Evolutionary conservation across 225 moss, liverwort and hornwort species (phyloP), one percentile per base, ranked within the genome.

Genomic region (Sphagnum contortum): DNA sequence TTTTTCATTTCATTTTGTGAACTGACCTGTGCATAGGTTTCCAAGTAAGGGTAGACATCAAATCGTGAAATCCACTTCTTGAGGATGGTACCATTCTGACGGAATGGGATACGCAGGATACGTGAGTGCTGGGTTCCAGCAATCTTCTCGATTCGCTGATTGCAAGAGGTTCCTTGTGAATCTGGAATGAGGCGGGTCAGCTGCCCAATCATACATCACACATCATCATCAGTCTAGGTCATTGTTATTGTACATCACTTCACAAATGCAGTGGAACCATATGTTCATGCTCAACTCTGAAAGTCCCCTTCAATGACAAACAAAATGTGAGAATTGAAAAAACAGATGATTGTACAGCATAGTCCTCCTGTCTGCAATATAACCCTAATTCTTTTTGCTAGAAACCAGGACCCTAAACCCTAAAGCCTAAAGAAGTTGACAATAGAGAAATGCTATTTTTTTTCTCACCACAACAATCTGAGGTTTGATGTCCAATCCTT

Each of bases 61-160:
- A 95, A 95, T 29, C 95, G 89, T 48, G 95, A 95, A 61, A 95
- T 95, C 95, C 95, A 95, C 9, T 91, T 91, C 60, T 73, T 76
- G 57, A 95, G 75, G 47, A 88, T 65, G 45, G 79, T 83, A 11
- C 82, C 74, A 3, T 90, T 81, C 5, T 80, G 74, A 52, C 95
- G 91, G 66, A 95, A 95, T 10, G 95, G 95, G 49, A 95, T 86
- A 48, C 95, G 88, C 73, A 95, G 67, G 45, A 95, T 95, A 13
- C 64, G 72, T 7, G 88, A 84, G 71, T 86, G 74, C 61, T 81
- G 66, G 48, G 85, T 90, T 44, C 92, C 92, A 10, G 71, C 70
- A 63, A 95, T 67, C 69, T 81, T 88, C 68, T 95, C 95, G 44
- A 81, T 75, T 12, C 86, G 77, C 72, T 95, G 89, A 73, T 84